These are phyloP conservation scores for Rhynchospora tenuis DNA, from an alignment of 176 grass and related monocot species.

Conservation along the genomic window DNA sequence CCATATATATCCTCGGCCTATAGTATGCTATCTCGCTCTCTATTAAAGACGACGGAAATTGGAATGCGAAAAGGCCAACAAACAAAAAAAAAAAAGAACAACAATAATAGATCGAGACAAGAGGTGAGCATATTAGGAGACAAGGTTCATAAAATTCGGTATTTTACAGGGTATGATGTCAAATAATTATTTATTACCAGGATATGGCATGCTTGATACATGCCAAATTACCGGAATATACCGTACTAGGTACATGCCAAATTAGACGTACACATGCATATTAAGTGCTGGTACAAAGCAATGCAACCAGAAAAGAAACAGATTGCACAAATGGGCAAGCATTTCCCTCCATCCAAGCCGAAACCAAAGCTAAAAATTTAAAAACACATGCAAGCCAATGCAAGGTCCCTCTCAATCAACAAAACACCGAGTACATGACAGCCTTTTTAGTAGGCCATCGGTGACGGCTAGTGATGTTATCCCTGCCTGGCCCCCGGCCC, in stretches of 20 bases:
- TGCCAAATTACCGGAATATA: too few relatives aligned
- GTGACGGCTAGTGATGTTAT: background rate
- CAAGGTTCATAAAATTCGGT: too few relatives aligned
- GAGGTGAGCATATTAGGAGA: too few relatives aligned
- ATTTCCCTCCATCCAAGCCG: conserved; percentile 13
- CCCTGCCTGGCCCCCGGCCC: background rate
- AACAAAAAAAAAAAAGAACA: too few relatives aligned
- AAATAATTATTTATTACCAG: too few relatives aligned
- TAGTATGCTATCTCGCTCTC: too few relatives aligned
- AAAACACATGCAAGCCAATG: conserved; percentile 3
- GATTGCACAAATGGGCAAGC: background rate
- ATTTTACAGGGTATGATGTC: too few relatives aligned
- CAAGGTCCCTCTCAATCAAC: conserved; percentile 2
- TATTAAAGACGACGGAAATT: too few relatives aligned
- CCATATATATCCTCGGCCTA: too few relatives aligned
- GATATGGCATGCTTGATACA: too few relatives aligned
- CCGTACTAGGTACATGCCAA: background rate
- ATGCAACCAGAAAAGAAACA: background rate
- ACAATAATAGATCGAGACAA: too few relatives aligned
- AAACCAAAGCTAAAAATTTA: conserved; percentile 13
- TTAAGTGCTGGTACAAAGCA: background rate
- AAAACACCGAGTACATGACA: conserved; percentile 8
- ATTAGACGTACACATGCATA: background rate
- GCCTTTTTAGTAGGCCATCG: conserved; percentile 15
- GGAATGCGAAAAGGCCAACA: too few relatives aligned